These are phyloP conservation scores for Xylariaceae sp. DNA, from an alignment of 2,329 filamentous ascomycete genomes.

Conservation along the genomic window DNA sequence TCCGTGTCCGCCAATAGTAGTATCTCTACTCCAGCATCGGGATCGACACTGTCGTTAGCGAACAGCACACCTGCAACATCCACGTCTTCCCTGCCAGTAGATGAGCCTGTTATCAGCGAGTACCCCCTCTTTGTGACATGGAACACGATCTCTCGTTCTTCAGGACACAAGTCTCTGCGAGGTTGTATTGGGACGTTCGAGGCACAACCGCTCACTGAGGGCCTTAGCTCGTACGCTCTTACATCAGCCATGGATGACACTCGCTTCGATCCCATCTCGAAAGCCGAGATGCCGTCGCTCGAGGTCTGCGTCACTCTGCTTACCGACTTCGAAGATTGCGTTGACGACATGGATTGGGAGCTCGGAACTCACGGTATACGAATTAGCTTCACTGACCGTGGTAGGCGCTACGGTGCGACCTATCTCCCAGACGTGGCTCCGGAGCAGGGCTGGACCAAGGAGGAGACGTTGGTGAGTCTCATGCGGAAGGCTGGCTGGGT, in stretches of 20 bases:
- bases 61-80: constrained; percentile 42
- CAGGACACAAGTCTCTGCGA: constrained; percentile 63
- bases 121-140: constrained; percentile 91
- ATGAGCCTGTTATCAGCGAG: constrained; percentile 36
- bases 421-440: constrained; percentile 88
- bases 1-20: constrained; percentile 27
- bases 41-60: constrained; percentile 34
- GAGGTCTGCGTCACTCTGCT: constrained; percentile 73
- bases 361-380: constrained; percentile 82
- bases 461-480: constrained; percentile 82
- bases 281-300: constrained; percentile 51
- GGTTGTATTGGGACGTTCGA: constrained; percentile 98
- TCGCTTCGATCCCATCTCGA: constrained; percentile 54
- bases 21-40: constrained; percentile 28
- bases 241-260: constrained; percentile 66
- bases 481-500: constrained; percentile 95
- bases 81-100: constrained; percentile 37
- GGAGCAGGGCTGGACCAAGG: constrained; percentile 93
- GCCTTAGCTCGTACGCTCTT: constrained; percentile 73
- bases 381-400: constrained; percentile 73
- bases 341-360: constrained; percentile 74
- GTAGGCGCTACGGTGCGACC: constrained; percentile 72
- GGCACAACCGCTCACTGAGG: constrained; percentile 63
- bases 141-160: constrained; percentile 63
- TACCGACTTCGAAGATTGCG: constrained; percentile 74